Evolutionary conservation across 148 eudicot genomes (phyloP).

Genomic region (Silene conica): DNA sequence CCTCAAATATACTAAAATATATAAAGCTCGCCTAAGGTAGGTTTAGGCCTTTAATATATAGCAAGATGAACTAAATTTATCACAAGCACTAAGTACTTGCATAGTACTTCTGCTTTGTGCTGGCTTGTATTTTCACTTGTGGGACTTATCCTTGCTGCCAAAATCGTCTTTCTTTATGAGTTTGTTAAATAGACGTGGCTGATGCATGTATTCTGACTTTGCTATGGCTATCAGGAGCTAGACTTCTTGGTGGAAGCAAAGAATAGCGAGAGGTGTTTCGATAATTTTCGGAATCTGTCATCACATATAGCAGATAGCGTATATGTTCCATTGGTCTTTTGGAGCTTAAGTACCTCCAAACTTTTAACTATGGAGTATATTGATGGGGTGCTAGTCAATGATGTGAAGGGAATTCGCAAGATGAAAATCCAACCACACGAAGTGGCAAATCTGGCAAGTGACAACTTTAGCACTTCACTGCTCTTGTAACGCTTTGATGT

Average conservation of each 20-base stretch:
- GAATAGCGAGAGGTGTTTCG: constrained; percentile 83
- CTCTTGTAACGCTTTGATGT: constrained; percentile 10
- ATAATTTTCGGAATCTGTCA: constrained; percentile 78
- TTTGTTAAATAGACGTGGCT: neutral
- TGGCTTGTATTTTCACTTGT: constrained; percentile 1
- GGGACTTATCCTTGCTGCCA: neutral
- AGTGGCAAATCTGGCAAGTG: constrained; percentile 67
- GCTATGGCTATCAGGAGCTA: constrained; percentile 64
- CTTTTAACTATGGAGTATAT: constrained; percentile 90
- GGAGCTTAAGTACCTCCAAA: constrained; percentile 85
- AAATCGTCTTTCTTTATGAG: neutral
- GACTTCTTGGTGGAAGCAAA: constrained; percentile 89
- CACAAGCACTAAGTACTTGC: no score
- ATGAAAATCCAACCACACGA: constrained; percentile 70
- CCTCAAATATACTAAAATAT: no score
- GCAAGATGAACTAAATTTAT: neutral
- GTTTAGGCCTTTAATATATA: constrained; percentile 12
- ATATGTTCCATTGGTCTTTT: constrained; percentile 71
- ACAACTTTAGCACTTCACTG: constrained; percentile 15
- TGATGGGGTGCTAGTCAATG: constrained; percentile 75
- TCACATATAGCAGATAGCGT: constrained; percentile 83
- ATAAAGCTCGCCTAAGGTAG: constrained; percentile 76
- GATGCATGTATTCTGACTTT: constrained; percentile 9
- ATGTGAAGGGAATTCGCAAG: constrained; percentile 55
- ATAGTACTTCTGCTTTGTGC: neutral